Conservation (phyloP, 2,329 filamentous ascomycete species). For the Claviceps arundinis region DNA sequence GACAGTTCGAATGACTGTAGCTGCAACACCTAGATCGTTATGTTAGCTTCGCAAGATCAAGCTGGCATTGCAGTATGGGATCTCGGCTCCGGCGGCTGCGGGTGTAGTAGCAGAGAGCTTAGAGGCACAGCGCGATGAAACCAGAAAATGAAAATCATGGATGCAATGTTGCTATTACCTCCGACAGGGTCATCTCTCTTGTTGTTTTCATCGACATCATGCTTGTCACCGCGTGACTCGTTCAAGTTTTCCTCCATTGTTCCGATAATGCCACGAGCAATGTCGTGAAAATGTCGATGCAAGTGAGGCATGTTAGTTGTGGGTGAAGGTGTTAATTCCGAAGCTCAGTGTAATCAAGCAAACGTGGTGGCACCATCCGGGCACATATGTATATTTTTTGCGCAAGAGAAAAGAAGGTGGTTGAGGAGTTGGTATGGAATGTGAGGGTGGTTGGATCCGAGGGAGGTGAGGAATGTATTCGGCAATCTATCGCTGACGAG, state of each 20-base stretch:
- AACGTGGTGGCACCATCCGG: not conserved
- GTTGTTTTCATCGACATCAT: not conserved
- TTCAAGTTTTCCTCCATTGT: not conserved
- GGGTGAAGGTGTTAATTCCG: not conserved
- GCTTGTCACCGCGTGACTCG: not conserved
- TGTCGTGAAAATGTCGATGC: slow-evolving; percentile 15
- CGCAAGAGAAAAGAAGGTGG: slow-evolving; percentile 1
- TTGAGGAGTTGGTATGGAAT: slow-evolving; percentile 15
- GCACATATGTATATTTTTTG: slow-evolving; percentile 9
- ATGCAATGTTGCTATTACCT: slow-evolving; percentile 1
- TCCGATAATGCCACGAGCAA: slow-evolving; percentile 1
- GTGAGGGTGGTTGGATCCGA: slow-evolving; percentile 11
- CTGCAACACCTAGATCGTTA: not conserved
- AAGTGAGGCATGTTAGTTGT: slow-evolving; percentile 16
- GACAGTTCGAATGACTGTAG: slow-evolving; percentile 23
- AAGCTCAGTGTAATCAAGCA: slow-evolving; percentile 1
- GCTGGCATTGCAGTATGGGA: too few relatives aligned
- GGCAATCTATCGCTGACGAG: slow-evolving; percentile 11
- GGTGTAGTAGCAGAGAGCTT: too few relatives aligned
- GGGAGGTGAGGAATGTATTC: slow-evolving; percentile 14
- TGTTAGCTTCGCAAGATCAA: not conserved
- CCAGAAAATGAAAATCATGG: not conserved
- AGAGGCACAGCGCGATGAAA: not conserved
- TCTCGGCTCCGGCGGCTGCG: too few relatives aligned
- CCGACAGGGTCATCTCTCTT: not conserved